Evolutionary conservation across 2,329 filamentous ascomycete species (phyloP).

Genomic region (Aspergillus sp.): DNA sequence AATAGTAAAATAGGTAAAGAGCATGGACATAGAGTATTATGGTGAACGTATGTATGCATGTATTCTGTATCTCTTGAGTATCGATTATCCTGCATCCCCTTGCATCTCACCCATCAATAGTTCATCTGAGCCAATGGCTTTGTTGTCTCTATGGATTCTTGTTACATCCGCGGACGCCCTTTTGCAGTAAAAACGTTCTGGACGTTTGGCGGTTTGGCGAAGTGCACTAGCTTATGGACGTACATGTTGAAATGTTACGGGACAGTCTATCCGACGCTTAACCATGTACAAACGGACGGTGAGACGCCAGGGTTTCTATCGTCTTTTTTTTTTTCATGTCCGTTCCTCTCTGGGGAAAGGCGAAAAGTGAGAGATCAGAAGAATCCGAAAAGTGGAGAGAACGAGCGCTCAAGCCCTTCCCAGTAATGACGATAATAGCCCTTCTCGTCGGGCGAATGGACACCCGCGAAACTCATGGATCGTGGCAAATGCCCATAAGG

Average conservation of each 20-base stretch:
- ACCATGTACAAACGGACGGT: no score
- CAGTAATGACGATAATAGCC: background rate
- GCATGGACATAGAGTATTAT: background rate
- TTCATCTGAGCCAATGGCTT: conserved; percentile 20
- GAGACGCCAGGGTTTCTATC: no score
- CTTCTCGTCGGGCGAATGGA: background rate
- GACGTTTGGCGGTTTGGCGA: background rate
- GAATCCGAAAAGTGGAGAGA: background rate
- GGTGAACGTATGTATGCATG: background rate
- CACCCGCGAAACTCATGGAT: background rate
- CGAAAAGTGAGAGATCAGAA: background rate
- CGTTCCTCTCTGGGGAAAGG: background rate
- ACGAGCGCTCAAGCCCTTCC: background rate
- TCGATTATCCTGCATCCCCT: conserved; percentile 22
- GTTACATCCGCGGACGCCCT: background rate
- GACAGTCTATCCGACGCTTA: conserved; percentile 11
- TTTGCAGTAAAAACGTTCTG: conserved; percentile 3
- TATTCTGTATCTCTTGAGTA: background rate
- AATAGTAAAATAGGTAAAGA: conserved; percentile 3
- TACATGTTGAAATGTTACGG: conserved; percentile 8
- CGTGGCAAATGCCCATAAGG: background rate
- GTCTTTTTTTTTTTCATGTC: no score
- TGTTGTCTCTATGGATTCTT: background rate
- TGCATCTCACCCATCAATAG: conserved; percentile 28
- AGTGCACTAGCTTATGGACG: conserved; percentile 6